Evolutionary conservation across 179 eudicot species (phyloP), one percentile per base, ranked within the genome.

Genomic region (Gypsophila paniculata): DNA sequence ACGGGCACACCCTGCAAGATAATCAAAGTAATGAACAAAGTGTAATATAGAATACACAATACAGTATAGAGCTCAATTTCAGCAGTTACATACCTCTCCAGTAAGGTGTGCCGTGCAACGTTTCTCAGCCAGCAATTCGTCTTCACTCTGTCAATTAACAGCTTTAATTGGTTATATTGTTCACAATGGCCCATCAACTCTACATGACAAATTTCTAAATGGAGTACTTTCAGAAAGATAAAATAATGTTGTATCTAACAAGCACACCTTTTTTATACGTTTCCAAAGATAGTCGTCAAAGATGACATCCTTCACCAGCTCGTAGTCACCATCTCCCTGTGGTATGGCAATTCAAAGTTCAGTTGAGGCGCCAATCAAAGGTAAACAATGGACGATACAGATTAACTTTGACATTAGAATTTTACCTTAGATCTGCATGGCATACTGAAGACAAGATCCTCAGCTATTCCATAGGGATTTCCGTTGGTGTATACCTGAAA

Each of bases 241-340:
- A 46, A 6, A 46, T 46, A 46, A 46, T 10, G 14, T 46, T 11
- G 52, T 0, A 13, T 46, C 17, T 46, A 14, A 34, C 39, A 0
- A 48, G 4, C 18, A 9, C 80, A 91, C 99, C 95, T 85, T 86
- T 71, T 82, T 77, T 38, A 91, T 87, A 70, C 94, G 85, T 42
- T 60, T 74, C 60, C 80, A 83, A 76, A 91, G 96, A 87, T 83
- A 89, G 68, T 94, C 96, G 68, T 91, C 96, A 60, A 94, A 76
- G 65, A 72, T 46, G 39, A 94, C 89, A 62, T 91, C 95, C 76
- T 88, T 85, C 17, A 89, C 97, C 55, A 94, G 88, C 79, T 94
- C 99, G 73, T 94, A 94, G 72, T 94, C 96, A 66, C 99, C 99
- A 70, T 91, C 97, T 29, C 97, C 99, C 99, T 94, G 65, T 76